Evolutionary conservation across 176 grass and related monocot genomes (phyloP).

Genomic region (Alloteropsis semialata): DNA sequence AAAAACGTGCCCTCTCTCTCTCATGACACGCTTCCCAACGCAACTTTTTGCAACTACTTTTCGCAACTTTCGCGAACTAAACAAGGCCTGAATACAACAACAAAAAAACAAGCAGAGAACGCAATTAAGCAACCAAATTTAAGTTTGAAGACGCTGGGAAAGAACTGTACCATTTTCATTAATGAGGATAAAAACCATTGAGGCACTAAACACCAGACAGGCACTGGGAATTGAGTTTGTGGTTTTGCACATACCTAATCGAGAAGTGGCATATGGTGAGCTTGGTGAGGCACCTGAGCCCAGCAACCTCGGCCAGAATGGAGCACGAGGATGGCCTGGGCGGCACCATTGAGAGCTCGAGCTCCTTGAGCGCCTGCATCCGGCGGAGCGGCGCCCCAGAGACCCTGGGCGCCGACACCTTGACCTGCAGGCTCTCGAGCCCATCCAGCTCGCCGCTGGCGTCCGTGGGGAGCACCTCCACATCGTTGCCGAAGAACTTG

Average conservation of each 20-base stretch:
- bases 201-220: neutral
- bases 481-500: constrained; percentile 93
- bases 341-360: constrained; percentile 77
- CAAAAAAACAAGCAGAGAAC: neutral
- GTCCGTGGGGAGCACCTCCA: constrained; percentile 85
- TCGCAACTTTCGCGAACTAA: no score
- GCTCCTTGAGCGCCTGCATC: constrained; percentile 73
- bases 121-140: constrained; percentile 7
- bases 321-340: constrained; percentile 70
- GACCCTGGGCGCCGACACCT: constrained; percentile 76
- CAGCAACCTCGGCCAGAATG: constrained; percentile 65
- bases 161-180: neutral
- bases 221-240: neutral
- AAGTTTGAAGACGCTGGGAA: neutral
- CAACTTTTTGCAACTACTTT: no score
- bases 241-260: constrained; percentile 40
- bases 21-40: no score
- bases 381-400: constrained; percentile 53
- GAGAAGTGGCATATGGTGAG: constrained; percentile 86
- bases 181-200: neutral
- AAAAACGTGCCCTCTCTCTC: no score
- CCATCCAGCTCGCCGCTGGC: constrained; percentile 50
- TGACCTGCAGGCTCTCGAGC: constrained; percentile 78
- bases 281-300: constrained; percentile 72
- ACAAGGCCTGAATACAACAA: neutral